Evolutionary conservation across 2,329 filamentous ascomycete genomes (phyloP), one percentile per base, ranked within the genome.

Genomic region (Didymella keratinophila): DNA sequence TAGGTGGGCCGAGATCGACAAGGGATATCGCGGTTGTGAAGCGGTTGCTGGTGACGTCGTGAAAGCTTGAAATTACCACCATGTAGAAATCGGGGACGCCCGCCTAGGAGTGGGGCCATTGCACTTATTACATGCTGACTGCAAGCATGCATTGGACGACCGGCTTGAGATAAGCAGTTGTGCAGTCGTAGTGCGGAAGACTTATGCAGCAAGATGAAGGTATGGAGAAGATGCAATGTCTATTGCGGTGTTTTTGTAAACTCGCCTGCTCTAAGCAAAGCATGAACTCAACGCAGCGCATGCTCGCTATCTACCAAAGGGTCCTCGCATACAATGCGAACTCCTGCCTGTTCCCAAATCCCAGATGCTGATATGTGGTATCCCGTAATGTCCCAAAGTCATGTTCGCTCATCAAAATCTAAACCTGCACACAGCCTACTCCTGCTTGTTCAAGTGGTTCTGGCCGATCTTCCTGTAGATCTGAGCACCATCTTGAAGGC

Each of bases 401-500:
- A 27, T 41, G 45, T 51, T 25, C 60, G 30, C 49, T 52, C 56
- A 23, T 58, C 56, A 58, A 50, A 49, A 41, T 58, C 50, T 58
- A 52, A 44, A 43, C 27, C 44, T 47, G 37, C 51, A 48, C 37
- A 37, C 44, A 28, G 34, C 58, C 9, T 61, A 57, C 18, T 58
- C 55, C n/a, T 62, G 50, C 56, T 60, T 56, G 49, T 62, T 61
- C 32, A 58, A 9, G 67, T 61, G 18, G 51, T 58, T 58, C 39
- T 58, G 45, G 45, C 56, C 56, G 34, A 58, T 39, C 56, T 58
- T 58, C 50, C 39, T 58, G 71, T 87, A 87, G 56, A 80, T 73
- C 77, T 87, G 86, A 47, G 84, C 84, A 66, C 86, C 86, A 54
- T 89, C 87, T 47, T 83, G 81, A 61, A 89, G 78, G 62, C 87